Evolutionary conservation across 192 early-diverging fungal genomes (phyloP).

Genomic region (Chytriomyces hyalinus): DNA sequence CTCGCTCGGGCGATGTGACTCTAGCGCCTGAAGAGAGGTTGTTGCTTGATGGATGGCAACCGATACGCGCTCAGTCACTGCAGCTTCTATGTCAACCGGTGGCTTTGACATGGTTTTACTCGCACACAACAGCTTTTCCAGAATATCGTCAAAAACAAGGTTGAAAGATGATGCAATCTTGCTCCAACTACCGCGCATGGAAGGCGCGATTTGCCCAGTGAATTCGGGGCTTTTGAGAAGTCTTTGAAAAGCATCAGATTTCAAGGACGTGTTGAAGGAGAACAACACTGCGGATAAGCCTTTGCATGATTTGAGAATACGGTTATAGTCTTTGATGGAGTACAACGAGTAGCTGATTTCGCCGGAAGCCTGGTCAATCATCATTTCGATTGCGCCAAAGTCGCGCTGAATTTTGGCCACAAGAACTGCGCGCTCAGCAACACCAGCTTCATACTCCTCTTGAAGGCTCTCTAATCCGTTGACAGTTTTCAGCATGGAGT

Average conservation of each 20-base stretch:
- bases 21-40: not conserved
- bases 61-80: not conserved
- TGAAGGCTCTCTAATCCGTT: not conserved
- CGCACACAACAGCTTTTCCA: slow-evolving; percentile 10
- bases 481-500: not conserved
- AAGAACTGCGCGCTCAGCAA: not conserved
- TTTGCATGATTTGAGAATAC: not conserved
- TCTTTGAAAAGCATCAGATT: not conserved
- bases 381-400: not conserved
- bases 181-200: not conserved
- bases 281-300: not conserved
- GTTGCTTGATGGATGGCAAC: not conserved
- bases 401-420: not conserved
- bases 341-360: slow-evolving; percentile 22
- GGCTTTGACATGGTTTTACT: not conserved
- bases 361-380: slow-evolving; percentile 8
- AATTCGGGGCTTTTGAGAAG: not conserved
- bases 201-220: not conserved
- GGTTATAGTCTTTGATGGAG: slow-evolving; percentile 5
- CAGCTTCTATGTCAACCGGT: not conserved
- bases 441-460: not conserved
- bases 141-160: not conserved
- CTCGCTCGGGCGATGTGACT: not conserved
- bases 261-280: not conserved
- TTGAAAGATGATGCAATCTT: too few species aligned